These are phyloP conservation scores for Allomyces macrogynus DNA, from an alignment of 192 early-diverging fungal species.

Conservation along the genomic window DNA sequence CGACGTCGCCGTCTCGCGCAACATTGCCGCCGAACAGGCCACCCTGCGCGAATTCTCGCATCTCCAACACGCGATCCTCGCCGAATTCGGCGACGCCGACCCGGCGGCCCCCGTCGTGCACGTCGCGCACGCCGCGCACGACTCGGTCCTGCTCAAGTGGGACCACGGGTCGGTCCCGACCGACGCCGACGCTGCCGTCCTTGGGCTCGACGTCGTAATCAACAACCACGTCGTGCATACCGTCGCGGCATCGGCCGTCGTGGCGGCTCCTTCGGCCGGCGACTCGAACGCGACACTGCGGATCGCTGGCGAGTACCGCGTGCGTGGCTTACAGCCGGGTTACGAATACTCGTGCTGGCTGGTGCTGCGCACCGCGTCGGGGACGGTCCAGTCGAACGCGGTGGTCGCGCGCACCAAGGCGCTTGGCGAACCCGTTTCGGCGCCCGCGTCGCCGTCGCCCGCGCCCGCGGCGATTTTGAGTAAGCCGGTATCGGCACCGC, in stretches of 20 bases:
- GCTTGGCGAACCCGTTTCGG: too few relatives aligned
- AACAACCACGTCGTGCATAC: not conserved
- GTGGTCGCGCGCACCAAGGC: too few relatives aligned
- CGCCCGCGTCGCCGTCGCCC: too few relatives aligned
- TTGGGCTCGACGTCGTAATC: not conserved
- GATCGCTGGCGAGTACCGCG: not conserved
- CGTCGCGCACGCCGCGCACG: not conserved
- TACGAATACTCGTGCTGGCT: not conserved
- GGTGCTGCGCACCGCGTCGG: too few relatives aligned
- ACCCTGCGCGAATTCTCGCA: not conserved
- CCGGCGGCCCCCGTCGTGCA: not conserved
- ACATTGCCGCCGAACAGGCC: not conserved
- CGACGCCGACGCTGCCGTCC: not conserved
- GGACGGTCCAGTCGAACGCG: too few relatives aligned
- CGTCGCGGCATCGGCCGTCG: not conserved
- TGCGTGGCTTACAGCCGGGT: not conserved
- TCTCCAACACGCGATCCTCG: not conserved
- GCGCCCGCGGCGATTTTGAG: too few relatives aligned
- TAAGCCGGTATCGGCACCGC: too few relatives aligned
- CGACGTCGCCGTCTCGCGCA: not conserved
- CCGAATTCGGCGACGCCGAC: not conserved
- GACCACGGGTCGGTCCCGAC: not conserved
- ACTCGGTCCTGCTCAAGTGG: too few relatives aligned
- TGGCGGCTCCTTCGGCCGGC: not conserved
- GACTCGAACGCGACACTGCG: too few relatives aligned